Conservation (phyloP, 768 basidiomycete species). For the Cytidiella melzeri region DNA sequence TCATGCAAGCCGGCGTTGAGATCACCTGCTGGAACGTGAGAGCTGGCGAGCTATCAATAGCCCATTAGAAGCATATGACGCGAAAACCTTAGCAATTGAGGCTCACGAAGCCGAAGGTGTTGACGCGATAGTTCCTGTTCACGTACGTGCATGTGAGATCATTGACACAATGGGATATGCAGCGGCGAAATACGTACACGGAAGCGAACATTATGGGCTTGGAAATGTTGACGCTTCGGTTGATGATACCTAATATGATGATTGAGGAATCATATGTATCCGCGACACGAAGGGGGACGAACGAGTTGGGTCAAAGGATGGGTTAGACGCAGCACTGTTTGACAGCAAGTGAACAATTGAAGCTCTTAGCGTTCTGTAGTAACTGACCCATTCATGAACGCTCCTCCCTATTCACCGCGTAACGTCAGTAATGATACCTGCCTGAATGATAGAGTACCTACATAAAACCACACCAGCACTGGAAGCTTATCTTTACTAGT, state of each 20-base stretch:
- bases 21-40: conserved; percentile 38
- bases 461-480: conserved; percentile 31
- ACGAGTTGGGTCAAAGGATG: conserved; percentile 43
- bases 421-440: not conserved
- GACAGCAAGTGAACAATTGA: not conserved
- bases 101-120: conserved; percentile 52
- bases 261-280: not conserved
- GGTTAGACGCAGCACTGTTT: conserved; percentile 37
- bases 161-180: not conserved
- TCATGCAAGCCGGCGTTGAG: conserved; percentile 39
- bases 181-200: conserved; percentile 9
- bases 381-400: conserved; percentile 37
- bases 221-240: conserved; percentile 37
- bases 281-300: conserved; percentile 5
- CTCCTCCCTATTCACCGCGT: conserved; percentile 36
- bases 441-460: conserved; percentile 14
- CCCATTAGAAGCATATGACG: not conserved
- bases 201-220: conserved; percentile 55
- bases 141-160: not conserved
- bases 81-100: not conserved
- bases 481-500: conserved; percentile 21
- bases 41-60: conserved; percentile 37
- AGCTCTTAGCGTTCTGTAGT: not conserved
- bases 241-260: conserved; percentile 37
- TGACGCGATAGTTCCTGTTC: conserved; percentile 48